Base-by-base conservation (phyloP, 2,329 filamentous ascomycete genomes). In the Lasiodiplodia sp. region DNA sequence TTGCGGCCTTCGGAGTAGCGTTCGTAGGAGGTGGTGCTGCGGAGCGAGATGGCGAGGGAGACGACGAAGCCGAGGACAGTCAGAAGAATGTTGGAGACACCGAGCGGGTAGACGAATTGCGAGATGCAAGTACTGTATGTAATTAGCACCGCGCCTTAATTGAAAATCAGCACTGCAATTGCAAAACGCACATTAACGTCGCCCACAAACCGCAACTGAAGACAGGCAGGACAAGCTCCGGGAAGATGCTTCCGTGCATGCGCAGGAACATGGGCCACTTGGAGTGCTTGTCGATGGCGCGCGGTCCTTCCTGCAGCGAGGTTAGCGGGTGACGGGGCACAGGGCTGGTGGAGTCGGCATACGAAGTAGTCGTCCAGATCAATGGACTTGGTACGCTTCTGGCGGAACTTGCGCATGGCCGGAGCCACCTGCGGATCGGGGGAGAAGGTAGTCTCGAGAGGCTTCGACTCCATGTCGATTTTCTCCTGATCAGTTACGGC, bases 31-130 rank as follows among this genome's bases (percentile, higher is more conserved):
- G 91, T 92, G 2, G 90, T 89, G 71, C 87, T 92, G 69, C 92
- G 88, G 81, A 94, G 93, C 1, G 91, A 93, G 40, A 94, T 85
- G n/a, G 89, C 87, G 69, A 94, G 81, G 86, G 89, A 89, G 77
- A 94, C 91, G 69, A 94, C 90, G 82, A 94, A 94, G 90, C 92
- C 92, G 55, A 91, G 86, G 65, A 94, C 88, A 1, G 91, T 94
- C 66, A 94, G 84, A 23, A 94, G 83, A 38, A 93, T 85, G n/a
- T 85, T 88, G 75, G 86, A 85, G 71, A 94, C 88, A 56, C 85
- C 86, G 21, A 90, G 76, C 23, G 75, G 65, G 70, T 84, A 77
- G 14, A 85, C 79, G 60, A 81, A 81, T 68, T 82, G 73, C 14
- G 81, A 83, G 73, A 92, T 82, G 69, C 63, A 63, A 52, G 65